Evolutionary conservation across 441 rosid species (phyloP).

Genomic region (Daphne laureola): DNA sequence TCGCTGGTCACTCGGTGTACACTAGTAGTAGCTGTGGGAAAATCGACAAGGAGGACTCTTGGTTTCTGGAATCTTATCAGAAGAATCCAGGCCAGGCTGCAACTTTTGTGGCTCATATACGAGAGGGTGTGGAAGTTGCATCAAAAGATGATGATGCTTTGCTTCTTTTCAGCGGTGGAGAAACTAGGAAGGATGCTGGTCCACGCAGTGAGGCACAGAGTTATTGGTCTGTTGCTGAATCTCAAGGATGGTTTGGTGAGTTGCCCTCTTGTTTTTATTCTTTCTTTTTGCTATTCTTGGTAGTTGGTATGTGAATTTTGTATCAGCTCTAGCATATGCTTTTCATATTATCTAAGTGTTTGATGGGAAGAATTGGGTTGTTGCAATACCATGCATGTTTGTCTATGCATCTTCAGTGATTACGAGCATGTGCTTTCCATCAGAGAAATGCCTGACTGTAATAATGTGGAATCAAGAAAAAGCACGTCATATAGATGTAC

Average conservation of each 20-base stretch:
- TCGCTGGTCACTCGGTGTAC: conserved; percentile 92
- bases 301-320: too few relatives aligned
- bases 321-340: too few relatives aligned
- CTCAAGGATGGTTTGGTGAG: conserved; percentile 95
- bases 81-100: conserved; percentile 89
- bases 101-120: conserved; percentile 72
- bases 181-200: conserved; percentile 89
- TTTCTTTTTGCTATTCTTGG: not conserved
- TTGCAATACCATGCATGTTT: too few relatives aligned
- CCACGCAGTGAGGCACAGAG: conserved; percentile 98
- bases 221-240: conserved; percentile 93
- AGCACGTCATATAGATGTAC: too few relatives aligned
- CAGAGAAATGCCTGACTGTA: too few relatives aligned
- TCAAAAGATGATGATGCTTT: conserved; percentile 58
- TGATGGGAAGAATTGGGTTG: too few relatives aligned
- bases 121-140: conserved; percentile 61
- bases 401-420: too few relatives aligned
- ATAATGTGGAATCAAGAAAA: too few relatives aligned
- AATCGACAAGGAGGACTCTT: conserved; percentile 75
- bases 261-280: conserved; percentile 13
- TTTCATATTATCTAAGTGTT: too few relatives aligned
- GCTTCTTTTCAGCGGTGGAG: conserved; percentile 94
- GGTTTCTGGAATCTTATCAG: conserved; percentile 96
- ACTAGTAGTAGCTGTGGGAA: conserved; percentile 71
- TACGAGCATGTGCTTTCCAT: too few relatives aligned